Percentiles rank a stretch among this genome's conserved stretches.
Conservation (phyloP, 1,284 basidiomycete species). For the Puccinia horiana region DNA sequence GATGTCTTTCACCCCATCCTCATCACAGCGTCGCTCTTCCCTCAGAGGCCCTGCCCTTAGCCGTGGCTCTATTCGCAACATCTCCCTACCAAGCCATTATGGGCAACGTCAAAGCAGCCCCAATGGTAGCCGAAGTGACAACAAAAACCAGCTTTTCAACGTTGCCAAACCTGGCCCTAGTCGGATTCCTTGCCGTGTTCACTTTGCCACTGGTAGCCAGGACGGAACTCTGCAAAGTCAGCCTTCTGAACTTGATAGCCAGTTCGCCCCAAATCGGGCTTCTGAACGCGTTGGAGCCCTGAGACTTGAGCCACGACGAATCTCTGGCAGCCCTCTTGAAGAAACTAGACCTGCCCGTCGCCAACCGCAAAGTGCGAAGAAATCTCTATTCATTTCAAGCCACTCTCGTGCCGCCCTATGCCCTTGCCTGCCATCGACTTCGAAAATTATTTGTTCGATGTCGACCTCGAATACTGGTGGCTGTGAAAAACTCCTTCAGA, state of each 20-base stretch:
- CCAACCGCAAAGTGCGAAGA: neutral
- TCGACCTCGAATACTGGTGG: neutral
- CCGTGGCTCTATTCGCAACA: neutral
- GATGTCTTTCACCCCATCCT: neutral
- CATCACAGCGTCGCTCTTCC: neutral
- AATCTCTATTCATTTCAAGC: neutral
- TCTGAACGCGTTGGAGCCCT: neutral
- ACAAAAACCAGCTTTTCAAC: neutral
- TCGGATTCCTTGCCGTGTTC: conserved; percentile 3
- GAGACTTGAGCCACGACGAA: neutral
- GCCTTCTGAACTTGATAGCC: neutral
- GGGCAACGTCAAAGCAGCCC: neutral
- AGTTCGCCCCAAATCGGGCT: neutral
- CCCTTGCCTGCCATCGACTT: neutral
- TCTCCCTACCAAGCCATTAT: neutral
- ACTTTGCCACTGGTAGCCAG: neutral
- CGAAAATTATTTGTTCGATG: neutral
- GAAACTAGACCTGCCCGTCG: neutral
- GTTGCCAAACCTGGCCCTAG: neutral
- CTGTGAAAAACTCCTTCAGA: conserved; percentile 8
- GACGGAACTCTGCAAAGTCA: neutral
- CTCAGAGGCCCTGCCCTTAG: neutral
- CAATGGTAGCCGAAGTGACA: neutral
- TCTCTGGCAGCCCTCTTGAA: neutral
- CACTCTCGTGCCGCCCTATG: neutral